phyloP scores from a whole-genome alignment of 495 filamentous ascomycete genomes.

The Bacidia gigantensis region DNA sequence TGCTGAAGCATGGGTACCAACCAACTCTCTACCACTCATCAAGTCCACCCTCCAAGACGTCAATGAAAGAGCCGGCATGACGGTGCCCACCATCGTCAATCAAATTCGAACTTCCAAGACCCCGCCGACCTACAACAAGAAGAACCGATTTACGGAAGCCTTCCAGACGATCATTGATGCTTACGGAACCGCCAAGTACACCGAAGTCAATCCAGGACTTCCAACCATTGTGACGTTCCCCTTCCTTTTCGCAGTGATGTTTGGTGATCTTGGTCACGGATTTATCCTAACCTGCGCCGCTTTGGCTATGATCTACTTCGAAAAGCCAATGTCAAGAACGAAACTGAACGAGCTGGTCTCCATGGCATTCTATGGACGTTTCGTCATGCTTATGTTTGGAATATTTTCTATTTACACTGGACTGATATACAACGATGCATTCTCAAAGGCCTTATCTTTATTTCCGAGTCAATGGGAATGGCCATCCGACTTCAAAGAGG shows the following conservation, averaged over 20 bases:
- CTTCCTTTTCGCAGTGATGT: slow-evolving; percentile 98
- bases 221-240: slow-evolving; percentile 95
- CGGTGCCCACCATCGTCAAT: slow-evolving; percentile 94
- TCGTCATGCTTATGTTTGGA: slow-evolving; percentile 98
- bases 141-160: slow-evolving; percentile 92
- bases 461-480: slow-evolving; percentile 86
- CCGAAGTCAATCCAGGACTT: slow-evolving; percentile 90
- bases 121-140: slow-evolving; percentile 88
- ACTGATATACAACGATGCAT: slow-evolving; percentile 94
- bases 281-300: slow-evolving; percentile 70
- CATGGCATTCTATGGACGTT: slow-evolving; percentile 97
- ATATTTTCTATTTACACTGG: slow-evolving; percentile 94
- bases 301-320: slow-evolving; percentile 84
- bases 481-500: slow-evolving; percentile 50
- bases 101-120: slow-evolving; percentile 93
- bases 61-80: slow-evolving; percentile 83
- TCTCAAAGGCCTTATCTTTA: slow-evolving; percentile 79
- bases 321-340: slow-evolving; percentile 67
- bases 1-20: slow-evolving; percentile 94
- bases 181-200: slow-evolving; percentile 93
- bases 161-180: slow-evolving; percentile 99
- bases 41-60: slow-evolving; percentile 95
- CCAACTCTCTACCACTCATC: slow-evolving; percentile 77
- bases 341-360: slow-evolving; percentile 89
- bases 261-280: slow-evolving; percentile 91